These are phyloP conservation scores for Lactarius deliciosus DNA, from an alignment of 768 basidiomycete genomes.

Conservation along the genomic window DNA sequence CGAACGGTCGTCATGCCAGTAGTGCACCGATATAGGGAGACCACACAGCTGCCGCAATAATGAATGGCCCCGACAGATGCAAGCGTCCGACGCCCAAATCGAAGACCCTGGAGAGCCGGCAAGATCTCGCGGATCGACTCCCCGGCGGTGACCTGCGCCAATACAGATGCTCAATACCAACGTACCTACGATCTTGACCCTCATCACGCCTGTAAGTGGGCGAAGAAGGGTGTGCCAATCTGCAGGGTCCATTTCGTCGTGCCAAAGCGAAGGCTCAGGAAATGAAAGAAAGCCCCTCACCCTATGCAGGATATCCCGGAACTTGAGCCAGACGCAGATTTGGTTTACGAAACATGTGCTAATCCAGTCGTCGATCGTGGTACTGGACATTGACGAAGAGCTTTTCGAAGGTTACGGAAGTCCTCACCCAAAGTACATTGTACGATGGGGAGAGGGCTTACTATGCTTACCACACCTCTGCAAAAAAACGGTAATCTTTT, in stretches of 20 bases:
- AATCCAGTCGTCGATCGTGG: background rate
- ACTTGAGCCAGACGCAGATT: background rate
- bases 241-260: background rate
- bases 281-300: background rate
- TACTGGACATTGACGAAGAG: too few species aligned
- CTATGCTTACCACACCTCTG: too few species aligned
- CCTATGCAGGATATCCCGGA: too few species aligned
- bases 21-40: background rate
- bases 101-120: slow-evolving; percentile 1
- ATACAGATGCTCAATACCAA: background rate
- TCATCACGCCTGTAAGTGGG: background rate
- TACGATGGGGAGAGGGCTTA: too few species aligned
- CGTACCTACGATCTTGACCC: background rate
- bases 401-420: too few species aligned
- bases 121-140: background rate
- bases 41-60: background rate
- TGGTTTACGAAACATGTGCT: background rate
- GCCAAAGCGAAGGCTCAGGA: too few species aligned
- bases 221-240: background rate
- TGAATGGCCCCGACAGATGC: background rate
- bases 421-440: too few species aligned
- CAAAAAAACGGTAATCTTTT: too few species aligned
- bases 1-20: background rate
- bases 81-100: background rate
- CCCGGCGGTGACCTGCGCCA: background rate